Percentiles rank a stretch among this genome's conserved stretches.
Conservation (phyloP, 2,329 filamentous ascomycete species). For the Aspergillus bombycis region DNA sequence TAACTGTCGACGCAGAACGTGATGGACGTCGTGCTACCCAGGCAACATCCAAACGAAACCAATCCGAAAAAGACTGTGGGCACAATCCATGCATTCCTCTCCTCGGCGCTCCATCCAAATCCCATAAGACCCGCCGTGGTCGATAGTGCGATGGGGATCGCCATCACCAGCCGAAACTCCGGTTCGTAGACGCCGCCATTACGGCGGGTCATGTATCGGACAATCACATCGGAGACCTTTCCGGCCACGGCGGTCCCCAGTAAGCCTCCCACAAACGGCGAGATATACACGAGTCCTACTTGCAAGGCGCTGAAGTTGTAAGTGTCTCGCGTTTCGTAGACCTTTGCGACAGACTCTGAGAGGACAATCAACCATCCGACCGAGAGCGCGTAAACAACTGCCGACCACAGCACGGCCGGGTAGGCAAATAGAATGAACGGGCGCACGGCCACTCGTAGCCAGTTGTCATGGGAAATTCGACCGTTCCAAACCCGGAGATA, state of each 20-base stretch:
- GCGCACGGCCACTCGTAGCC: slow-evolving; percentile 74
- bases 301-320: slow-evolving; percentile 84
- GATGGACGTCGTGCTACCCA: slow-evolving; percentile 88
- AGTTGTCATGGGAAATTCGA: slow-evolving; percentile 74
- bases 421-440: slow-evolving; percentile 88
- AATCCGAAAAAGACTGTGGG: slow-evolving; percentile 92
- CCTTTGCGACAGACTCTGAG: slow-evolving; percentile 80
- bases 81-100: slow-evolving; percentile 80
- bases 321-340: slow-evolving; percentile 69
- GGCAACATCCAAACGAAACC: slow-evolving; percentile 86
- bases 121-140: slow-evolving; percentile 89
- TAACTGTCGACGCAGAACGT: slow-evolving; percentile 95
- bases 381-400: slow-evolving; percentile 81
- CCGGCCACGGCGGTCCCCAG: slow-evolving; percentile 91
- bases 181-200: slow-evolving; percentile 97
- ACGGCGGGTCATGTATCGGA: slow-evolving; percentile 75
- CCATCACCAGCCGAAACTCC: slow-evolving; percentile 91
- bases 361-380: slow-evolving; percentile 96
- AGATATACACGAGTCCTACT: slow-evolving; percentile 85
- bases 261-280: slow-evolving; percentile 84
- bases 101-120: slow-evolving; percentile 88
- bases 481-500: slow-evolving; percentile 79
- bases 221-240: slow-evolving; percentile 81
- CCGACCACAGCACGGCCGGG: slow-evolving; percentile 85
- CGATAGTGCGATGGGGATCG: slow-evolving; percentile 72